Percentiles rank a stretch among this genome's conserved stretches.
phyloP scores from a whole-genome alignment of 208 protist genomes.

The Trypanosoma rangeli region DNA sequence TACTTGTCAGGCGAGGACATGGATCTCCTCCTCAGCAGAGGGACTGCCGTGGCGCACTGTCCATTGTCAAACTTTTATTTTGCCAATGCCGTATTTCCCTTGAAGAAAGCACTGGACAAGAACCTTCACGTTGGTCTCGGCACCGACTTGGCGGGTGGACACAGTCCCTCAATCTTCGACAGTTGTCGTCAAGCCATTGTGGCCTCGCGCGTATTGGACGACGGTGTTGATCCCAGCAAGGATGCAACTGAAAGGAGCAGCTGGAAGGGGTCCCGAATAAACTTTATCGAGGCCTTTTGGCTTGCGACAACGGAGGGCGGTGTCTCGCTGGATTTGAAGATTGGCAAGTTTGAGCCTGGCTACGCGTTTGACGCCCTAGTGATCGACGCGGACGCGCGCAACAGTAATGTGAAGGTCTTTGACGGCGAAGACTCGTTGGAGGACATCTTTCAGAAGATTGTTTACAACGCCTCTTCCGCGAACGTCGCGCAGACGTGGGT shows the following conservation, averaged over 20 bases:
- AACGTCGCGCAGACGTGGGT: constrained; percentile 75
- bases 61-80: constrained; percentile 94
- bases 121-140: constrained; percentile 90
- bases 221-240: constrained; percentile 45
- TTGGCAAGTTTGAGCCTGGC: constrained; percentile 84
- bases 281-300: constrained; percentile 79
- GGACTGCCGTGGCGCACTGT: constrained; percentile 88
- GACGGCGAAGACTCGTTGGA: constrained; percentile 50
- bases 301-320: constrained; percentile 90
- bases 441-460: constrained; percentile 80
- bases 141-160: constrained; percentile 94
- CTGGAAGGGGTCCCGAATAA: constrained; percentile 33
- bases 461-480: constrained; percentile 56
- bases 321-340: constrained; percentile 76
- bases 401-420: constrained; percentile 57
- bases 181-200: constrained; percentile 76
- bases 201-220: constrained; percentile 57
- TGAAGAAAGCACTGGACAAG: constrained; percentile 58
- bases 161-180: constrained; percentile 81
- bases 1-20: constrained; percentile 87
- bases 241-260: constrained; percentile 29
- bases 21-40: constrained; percentile 51
- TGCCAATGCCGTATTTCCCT: constrained; percentile 66
- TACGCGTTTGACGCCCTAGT: constrained; percentile 91
- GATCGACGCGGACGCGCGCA: constrained; percentile 57